Conservation (phyloP, 768 basidiomycete genomes). For the Psilocybe cubensis region DNA sequence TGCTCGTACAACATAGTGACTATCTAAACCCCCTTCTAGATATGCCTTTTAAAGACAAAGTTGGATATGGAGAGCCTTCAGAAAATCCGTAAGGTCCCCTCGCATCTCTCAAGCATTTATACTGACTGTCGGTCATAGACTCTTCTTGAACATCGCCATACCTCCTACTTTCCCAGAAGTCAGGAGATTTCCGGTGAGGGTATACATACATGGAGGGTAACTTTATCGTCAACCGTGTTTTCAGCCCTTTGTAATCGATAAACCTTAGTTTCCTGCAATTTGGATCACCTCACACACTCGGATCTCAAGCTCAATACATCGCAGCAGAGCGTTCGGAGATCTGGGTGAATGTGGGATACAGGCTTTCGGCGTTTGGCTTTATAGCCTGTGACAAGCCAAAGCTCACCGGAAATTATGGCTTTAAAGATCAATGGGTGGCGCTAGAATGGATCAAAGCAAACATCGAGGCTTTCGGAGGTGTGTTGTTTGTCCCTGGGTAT, state of each 20-base stretch:
- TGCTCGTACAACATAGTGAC: background rate
- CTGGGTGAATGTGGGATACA: constrained; percentile 79
- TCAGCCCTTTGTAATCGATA: background rate
- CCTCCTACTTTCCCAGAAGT: constrained; percentile 55
- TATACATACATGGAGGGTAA: constrained; percentile 82
- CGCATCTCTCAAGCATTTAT: background rate
- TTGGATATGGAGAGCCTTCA: constrained; percentile 67
- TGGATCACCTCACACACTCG: constrained; percentile 69
- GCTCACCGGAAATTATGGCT: constrained; percentile 77
- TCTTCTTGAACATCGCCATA: constrained; percentile 67
- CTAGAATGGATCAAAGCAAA: constrained; percentile 74
- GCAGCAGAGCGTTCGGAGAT: constrained; percentile 67
- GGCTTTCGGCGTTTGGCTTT: constrained; percentile 78
- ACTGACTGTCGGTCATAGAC: constrained; percentile 33
- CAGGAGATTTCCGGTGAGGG: constrained; percentile 61
- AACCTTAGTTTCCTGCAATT: constrained; percentile 71
- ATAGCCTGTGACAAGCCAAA: constrained; percentile 65
- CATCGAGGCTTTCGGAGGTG: constrained; percentile 72
- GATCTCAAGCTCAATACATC: constrained; percentile 67
- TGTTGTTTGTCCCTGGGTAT: constrained; percentile 1
- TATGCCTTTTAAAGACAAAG: constrained; percentile 55
- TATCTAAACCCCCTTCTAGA: constrained; percentile 32
- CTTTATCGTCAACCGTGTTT: background rate
- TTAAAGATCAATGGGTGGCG: constrained; percentile 84
- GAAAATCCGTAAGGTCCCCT: constrained; percentile 62